phyloP scores from a whole-genome alignment of 129 eudicot genomes.

The Pulicaria dysenterica region DNA sequence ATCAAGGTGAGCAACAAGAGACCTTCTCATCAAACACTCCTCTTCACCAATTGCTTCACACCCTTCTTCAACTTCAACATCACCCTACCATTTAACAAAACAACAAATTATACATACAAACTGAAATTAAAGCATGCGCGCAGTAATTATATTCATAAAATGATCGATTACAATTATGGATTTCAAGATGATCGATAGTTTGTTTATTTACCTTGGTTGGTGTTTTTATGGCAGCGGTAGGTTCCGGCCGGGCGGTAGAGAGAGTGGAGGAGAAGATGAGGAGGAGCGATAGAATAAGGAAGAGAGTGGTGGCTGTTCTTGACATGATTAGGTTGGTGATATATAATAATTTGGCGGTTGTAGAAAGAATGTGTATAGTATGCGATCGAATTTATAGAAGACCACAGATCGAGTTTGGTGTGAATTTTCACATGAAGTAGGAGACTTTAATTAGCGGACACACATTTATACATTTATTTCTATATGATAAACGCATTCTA shows the following conservation, averaged over 20 bases:
- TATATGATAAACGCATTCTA: background rate
- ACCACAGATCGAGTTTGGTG: slow-evolving; percentile 26
- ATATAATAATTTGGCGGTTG: slow-evolving; percentile 23
- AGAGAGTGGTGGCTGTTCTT: slow-evolving; percentile 30
- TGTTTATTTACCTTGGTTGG: slow-evolving; percentile 31
- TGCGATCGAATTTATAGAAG: slow-evolving; percentile 28
- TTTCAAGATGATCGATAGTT: background rate
- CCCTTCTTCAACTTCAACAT: slow-evolving; percentile 37
- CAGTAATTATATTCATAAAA: background rate
- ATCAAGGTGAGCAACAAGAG: slow-evolving; percentile 68
- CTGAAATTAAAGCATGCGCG: background rate
- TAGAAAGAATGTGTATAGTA: slow-evolving; percentile 23
- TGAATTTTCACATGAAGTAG: slow-evolving; percentile 14
- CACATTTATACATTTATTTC: background rate
- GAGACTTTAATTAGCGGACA: background rate
- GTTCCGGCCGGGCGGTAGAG: slow-evolving; percentile 37
- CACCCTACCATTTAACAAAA: slow-evolving; percentile 29
- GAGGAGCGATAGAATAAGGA: slow-evolving; percentile 36
- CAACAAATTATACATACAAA: background rate
- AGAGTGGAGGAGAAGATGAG: slow-evolving; percentile 20
- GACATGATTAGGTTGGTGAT: slow-evolving; percentile 29
- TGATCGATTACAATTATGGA: background rate
- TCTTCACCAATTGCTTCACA: slow-evolving; percentile 51
- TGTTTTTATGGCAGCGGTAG: slow-evolving; percentile 25
- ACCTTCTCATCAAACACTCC: slow-evolving; percentile 62